phyloP scores from a whole-genome alignment of 306 rosid species.

The Psophocarpus tetragonolobus region DNA sequence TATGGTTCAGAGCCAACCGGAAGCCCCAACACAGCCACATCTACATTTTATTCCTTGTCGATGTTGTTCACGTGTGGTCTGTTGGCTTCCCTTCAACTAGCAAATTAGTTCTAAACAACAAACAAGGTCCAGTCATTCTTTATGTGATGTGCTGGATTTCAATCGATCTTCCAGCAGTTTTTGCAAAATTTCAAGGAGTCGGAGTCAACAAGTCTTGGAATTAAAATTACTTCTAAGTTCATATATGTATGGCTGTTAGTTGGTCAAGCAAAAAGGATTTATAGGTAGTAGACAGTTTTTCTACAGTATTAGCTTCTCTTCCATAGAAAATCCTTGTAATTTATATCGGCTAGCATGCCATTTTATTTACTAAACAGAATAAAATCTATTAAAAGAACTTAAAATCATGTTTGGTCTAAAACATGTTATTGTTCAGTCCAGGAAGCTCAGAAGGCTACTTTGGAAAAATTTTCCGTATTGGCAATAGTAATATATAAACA shows the following conservation, averaged over 20 bases:
- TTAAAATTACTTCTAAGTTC: constrained; percentile 40
- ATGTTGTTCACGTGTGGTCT: constrained; percentile 46
- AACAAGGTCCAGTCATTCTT: constrained; percentile 41
- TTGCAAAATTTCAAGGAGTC: constrained; percentile 42
- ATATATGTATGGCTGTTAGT: constrained; percentile 48
- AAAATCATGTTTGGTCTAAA: constrained; percentile 20
- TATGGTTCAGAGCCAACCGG: constrained; percentile 71
- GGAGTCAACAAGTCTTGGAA: constrained; percentile 39
- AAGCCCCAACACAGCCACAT: constrained; percentile 61
- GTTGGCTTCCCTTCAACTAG: constrained; percentile 50
- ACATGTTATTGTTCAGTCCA: background rate
- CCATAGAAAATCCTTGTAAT: constrained; percentile 34
- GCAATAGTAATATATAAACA: background rate
- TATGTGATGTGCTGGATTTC: constrained; percentile 51
- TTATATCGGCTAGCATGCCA: constrained; percentile 34
- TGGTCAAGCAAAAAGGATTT: constrained; percentile 48
- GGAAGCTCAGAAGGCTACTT: background rate
- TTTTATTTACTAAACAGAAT: constrained; percentile 34
- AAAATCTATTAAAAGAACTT: constrained; percentile 21
- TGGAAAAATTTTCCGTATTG: background rate
- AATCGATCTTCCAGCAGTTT: constrained; percentile 50
- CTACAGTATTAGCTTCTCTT: constrained; percentile 53
- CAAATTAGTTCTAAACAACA: constrained; percentile 47
- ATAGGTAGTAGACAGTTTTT: constrained; percentile 62
- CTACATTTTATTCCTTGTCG: constrained; percentile 41